These are phyloP conservation scores for Diaporthe citriasiana DNA, from an alignment of 2,329 filamentous ascomycete genomes.

Conservation along the genomic window DNA sequence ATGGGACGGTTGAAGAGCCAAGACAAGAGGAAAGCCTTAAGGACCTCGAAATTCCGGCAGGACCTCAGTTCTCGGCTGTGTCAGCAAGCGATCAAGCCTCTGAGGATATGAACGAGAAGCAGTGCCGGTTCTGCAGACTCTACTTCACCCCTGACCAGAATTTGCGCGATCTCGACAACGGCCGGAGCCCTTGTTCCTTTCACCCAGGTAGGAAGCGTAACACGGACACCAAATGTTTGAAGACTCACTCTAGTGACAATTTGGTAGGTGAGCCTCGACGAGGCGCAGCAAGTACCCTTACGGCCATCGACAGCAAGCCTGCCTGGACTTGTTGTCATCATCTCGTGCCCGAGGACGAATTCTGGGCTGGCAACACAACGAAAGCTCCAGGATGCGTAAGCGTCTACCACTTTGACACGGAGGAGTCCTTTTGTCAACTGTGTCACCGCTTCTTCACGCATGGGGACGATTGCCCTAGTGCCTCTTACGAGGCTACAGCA, in stretches of 20 bases:
- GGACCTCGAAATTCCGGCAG: accelerated
- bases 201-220: background rate
- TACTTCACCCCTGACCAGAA: background rate
- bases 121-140: background rate
- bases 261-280: background rate
- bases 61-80: accelerated
- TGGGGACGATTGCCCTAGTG: background rate
- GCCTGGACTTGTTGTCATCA: background rate
- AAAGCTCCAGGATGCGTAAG: background rate
- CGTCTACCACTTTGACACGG: background rate
- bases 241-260: background rate
- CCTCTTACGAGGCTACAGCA: no score
- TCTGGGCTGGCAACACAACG: background rate
- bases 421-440: background rate
- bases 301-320: background rate
- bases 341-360: accelerated
- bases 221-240: accelerated
- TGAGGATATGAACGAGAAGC: background rate
- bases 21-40: background rate
- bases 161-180: background rate
- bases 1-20: background rate
- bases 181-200: background rate
- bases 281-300: accelerated
- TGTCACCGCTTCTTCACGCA: background rate
- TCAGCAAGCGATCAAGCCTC: background rate